Evolutionary conservation across 768 basidiomycete species (phyloP), one percentile per base, ranked within the genome.

Genomic region (Boletus pseudo-olivaceus): DNA sequence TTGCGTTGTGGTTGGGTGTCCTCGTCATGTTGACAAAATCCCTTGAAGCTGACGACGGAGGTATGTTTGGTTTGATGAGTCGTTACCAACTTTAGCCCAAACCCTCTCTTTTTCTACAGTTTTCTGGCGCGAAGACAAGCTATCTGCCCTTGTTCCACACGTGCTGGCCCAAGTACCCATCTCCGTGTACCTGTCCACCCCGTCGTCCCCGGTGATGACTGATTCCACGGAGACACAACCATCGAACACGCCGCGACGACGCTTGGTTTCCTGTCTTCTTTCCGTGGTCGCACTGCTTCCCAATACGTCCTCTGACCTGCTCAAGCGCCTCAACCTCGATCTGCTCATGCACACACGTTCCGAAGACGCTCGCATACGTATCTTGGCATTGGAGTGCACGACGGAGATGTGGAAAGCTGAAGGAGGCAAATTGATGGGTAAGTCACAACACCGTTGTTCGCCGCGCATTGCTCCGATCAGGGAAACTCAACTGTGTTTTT

Each of bases 281-380:
- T 49, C 65, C 19, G 6, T 69, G 23, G 40, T 54, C 11, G 27
- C 59, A 0, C 52, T 60, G 8, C 43, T 68, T 19, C 67, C 67
- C 8, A 42, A 41, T 26, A 39, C 54, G 10, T 59, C 65, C 9
- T 50, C 64, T 7, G 67, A 68, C 51, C 47, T 89, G 17, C 81
- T 95, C 59, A 96, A 97, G 68, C 66, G 76, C 9, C 75, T 97
- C 70, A 98, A 98, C 74, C 76, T 91, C 20, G 79, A 84, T 51
- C 67, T 98, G 29, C 81, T 97, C 49, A 90, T 96, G 85, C 84
- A 90, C 56, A 96, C 93, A 0, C 86, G 94, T 15, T 87, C 88
- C 5, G 94, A 97, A 51, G 86, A 90, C 55, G 72, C 79, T 3
- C 75, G 76, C 19, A 70, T 85, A n/a, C 82, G 93, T 7, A 67